Conservation (phyloP, 352 stramenopile genomes). For the Stephanocyclus meneghinianus region DNA sequence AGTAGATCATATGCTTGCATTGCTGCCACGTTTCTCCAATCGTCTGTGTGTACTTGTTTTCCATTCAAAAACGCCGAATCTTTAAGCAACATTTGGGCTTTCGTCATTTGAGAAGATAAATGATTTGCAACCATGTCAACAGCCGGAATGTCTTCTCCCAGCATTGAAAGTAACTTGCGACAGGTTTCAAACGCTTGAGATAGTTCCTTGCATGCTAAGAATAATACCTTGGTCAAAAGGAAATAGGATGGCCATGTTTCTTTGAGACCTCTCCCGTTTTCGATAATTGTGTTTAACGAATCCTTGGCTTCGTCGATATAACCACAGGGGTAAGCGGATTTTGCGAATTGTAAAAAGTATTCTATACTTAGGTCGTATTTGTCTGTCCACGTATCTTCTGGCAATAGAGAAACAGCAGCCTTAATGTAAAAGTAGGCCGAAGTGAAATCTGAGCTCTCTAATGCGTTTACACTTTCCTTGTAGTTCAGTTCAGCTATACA, state of each 20-base stretch:
- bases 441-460: neutral
- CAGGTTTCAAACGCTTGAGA: neutral
- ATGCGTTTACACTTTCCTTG: conserved; percentile 22
- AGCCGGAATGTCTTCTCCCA: neutral
- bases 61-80: neutral
- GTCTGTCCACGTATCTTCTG: neutral
- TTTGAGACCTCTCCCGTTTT: neutral
- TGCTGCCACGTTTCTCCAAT: neutral
- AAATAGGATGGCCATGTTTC: neutral
- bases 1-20: conserved; percentile 2
- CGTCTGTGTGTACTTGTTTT: neutral
- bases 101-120: neutral
- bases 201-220: neutral
- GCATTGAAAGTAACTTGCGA: neutral
- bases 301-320: neutral
- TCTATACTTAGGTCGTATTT: neutral
- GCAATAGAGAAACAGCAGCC: neutral
- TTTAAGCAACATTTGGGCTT: neutral
- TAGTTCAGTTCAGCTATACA: conserved; percentile 23
- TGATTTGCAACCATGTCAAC: neutral
- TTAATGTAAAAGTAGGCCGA: neutral
- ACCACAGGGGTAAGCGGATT: neutral
- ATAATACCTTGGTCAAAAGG: neutral
- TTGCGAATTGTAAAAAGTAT: conserved; percentile 4
- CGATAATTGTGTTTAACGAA: neutral